phyloP scores from a whole-genome alignment of 345 rosid genomes.

The Sapria himalayana region DNA sequence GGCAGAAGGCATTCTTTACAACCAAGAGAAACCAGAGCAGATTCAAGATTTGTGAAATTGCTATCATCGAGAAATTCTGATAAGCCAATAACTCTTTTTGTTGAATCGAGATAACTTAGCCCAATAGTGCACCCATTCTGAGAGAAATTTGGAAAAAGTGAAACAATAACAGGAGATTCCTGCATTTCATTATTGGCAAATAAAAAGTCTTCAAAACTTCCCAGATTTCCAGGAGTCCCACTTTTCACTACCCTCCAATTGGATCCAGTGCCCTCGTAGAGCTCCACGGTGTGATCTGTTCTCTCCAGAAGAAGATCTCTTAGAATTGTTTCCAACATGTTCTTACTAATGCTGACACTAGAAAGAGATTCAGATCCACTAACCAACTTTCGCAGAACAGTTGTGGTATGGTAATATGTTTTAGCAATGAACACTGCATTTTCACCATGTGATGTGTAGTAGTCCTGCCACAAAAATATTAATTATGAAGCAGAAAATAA shows the following conservation, averaged over 20 bases:
- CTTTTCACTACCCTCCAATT: conserved; percentile 69
- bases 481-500: no score
- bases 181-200: conserved; percentile 93
- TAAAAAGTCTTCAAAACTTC: conserved; percentile 86
- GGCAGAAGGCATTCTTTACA: conserved; percentile 96
- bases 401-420: conserved; percentile 77
- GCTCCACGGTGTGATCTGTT: conserved; percentile 74
- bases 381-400: conserved; percentile 64
- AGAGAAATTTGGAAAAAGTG: conserved; percentile 41
- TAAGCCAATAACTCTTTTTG: conserved; percentile 54
- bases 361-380: conserved; percentile 56
- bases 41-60: conserved; percentile 81
- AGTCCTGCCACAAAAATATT: no score
- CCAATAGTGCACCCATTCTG: conserved; percentile 58
- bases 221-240: conserved; percentile 86
- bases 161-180: conserved; percentile 67
- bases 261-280: conserved; percentile 79
- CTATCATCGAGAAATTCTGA: conserved; percentile 91
- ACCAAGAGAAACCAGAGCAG: conserved; percentile 77
- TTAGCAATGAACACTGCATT: conserved; percentile 76
- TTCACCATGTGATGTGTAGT: conserved; percentile 82
- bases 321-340: conserved; percentile 72
- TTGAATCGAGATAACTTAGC: conserved; percentile 66
- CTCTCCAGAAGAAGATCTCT: conserved; percentile 82
- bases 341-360: conserved; percentile 61